phyloP scores from a whole-genome alignment of 2,329 filamentous ascomycete species.

The Plectosphaerella cucumerina region DNA sequence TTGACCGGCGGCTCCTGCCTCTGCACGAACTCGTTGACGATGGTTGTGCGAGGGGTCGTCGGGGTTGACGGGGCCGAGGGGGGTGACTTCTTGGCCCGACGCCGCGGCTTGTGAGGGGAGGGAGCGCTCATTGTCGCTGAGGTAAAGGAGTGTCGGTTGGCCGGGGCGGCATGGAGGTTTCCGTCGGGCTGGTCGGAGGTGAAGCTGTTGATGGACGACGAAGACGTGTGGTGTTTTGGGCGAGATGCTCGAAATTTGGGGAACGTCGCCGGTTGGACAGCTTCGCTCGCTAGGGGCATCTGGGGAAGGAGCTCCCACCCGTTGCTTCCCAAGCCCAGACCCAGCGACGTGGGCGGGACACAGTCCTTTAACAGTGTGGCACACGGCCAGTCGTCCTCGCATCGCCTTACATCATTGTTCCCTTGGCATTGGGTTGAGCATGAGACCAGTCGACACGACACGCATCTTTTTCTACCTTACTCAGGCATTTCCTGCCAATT shows the following conservation, averaged over 20 bases:
- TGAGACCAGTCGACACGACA: neutral
- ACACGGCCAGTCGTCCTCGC: neutral
- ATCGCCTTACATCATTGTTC: neutral
- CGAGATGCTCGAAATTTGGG: neutral
- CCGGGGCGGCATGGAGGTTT: neutral
- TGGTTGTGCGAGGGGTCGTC: conserved; percentile 6
- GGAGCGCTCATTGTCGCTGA: conserved; percentile 44
- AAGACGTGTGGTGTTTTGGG: neutral
- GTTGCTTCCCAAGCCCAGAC: too few relatives aligned
- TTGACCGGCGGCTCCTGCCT: conserved; percentile 43
- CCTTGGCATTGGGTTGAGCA: neutral
- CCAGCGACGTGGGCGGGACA: neutral
- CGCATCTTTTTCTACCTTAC: neutral
- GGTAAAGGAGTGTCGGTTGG: neutral
- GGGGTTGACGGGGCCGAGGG: conserved; percentile 11
- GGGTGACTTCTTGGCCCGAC: conserved; percentile 46
- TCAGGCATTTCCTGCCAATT: neutral
- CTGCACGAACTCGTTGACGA: conserved; percentile 10
- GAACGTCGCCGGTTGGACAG: too few relatives aligned
- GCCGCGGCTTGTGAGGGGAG: conserved; percentile 56
- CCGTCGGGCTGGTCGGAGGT: neutral
- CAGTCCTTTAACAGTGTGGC: neutral
- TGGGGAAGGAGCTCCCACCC: too few relatives aligned
- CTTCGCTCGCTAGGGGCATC: too few relatives aligned
- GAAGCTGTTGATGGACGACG: neutral